Percentiles rank a stretch among this genome's conserved stretches.
Conservation (phyloP, 768 basidiomycete genomes). For the Paxillus ammoniavirescens region DNA sequence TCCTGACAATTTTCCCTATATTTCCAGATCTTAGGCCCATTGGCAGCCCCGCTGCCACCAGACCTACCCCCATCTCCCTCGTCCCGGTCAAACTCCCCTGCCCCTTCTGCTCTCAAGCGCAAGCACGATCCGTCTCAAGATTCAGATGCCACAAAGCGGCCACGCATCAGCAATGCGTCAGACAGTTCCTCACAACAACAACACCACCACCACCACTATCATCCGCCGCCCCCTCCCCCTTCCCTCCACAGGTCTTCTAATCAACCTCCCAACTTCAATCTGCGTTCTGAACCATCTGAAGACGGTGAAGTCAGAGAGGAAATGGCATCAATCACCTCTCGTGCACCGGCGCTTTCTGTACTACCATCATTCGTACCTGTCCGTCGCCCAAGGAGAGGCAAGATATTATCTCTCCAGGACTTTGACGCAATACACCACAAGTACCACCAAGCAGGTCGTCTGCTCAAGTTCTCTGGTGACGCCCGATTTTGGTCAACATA, state of each 20-base stretch:
- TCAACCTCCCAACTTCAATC: slow-evolving; percentile 19
- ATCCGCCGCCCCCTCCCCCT: slow-evolving; percentile 21
- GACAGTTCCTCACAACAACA: slow-evolving; percentile 28
- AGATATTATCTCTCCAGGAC: slow-evolving; percentile 41
- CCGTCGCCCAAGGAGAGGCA: slow-evolving; percentile 65
- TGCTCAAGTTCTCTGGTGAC: slow-evolving; percentile 83
- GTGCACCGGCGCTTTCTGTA: slow-evolving; percentile 29
- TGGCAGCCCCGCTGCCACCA: slow-evolving; percentile 41
- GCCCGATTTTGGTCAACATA: slow-evolving; percentile 76
- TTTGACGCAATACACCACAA: slow-evolving; percentile 65
- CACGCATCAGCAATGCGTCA: slow-evolving; percentile 24
- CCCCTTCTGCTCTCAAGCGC: slow-evolving; percentile 36
- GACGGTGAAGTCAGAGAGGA: slow-evolving; percentile 50
- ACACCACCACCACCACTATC: slow-evolving; percentile 29
- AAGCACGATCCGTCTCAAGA: slow-evolving; percentile 32
- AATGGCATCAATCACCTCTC: slow-evolving; percentile 16
- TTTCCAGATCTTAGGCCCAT: slow-evolving; percentile 40
- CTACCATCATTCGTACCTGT: slow-evolving; percentile 49
- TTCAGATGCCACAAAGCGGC: slow-evolving; percentile 28
- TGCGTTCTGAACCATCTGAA: slow-evolving; percentile 42
- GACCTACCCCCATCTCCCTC: slow-evolving; percentile 44
- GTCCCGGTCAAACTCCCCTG: slow-evolving; percentile 43
- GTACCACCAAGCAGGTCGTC: slow-evolving; percentile 67
- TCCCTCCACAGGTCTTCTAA: slow-evolving; percentile 21
- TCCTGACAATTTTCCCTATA: slow-evolving; percentile 15